phyloP scores from a whole-genome alignment of 305 asterid genomes.

The Ruellia speciosa region DNA sequence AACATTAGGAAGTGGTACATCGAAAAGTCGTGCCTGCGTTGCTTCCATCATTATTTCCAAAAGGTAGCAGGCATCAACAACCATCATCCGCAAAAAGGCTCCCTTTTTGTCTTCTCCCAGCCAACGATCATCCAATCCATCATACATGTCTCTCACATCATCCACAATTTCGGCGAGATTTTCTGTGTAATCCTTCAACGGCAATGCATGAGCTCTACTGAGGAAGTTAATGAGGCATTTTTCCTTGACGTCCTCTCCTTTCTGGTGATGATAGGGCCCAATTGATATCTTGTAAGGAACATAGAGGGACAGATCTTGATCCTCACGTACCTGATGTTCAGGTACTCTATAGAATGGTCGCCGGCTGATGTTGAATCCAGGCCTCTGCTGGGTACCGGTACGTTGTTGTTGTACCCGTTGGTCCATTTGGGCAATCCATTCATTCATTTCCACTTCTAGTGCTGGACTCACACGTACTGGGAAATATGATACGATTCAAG shows the following conservation, averaged over 20 bases:
- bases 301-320: too few relatives aligned
- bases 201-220: not conserved
- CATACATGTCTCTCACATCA: not conserved
- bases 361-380: too few relatives aligned
- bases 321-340: too few relatives aligned
- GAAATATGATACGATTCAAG: too few relatives aligned
- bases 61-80: not conserved
- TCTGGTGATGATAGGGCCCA: slow-evolving; percentile 5
- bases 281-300: slow-evolving; percentile 13
- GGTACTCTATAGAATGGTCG: too few relatives aligned
- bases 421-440: too few relatives aligned
- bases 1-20: not conserved
- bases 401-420: too few relatives aligned
- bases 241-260: not conserved
- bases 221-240: not conserved
- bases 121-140: not conserved
- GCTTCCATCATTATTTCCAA: not conserved
- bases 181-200: not conserved
- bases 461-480: too few relatives aligned
- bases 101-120: not conserved
- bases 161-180: not conserved
- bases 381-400: too few relatives aligned
- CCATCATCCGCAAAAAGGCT: not conserved
- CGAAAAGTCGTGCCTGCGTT: not conserved
- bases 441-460: too few relatives aligned